Evolutionary conservation across 2,329 filamentous ascomycete species (phyloP), one percentile per base, ranked within the genome.

Genomic region (Xylaria sp.): DNA sequence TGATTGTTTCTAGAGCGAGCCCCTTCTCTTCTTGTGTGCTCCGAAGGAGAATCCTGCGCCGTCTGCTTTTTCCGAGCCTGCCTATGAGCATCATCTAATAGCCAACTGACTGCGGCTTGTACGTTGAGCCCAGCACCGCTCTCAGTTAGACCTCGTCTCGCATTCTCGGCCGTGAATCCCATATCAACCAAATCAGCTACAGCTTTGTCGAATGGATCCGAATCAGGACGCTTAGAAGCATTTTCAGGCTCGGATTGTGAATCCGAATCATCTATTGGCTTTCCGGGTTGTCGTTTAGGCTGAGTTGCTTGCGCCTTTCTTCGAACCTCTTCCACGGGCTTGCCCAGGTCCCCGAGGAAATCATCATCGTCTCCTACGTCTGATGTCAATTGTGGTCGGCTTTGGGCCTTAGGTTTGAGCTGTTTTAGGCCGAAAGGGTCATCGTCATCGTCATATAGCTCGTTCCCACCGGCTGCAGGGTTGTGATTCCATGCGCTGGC

Each of bases 111-210:
- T 1, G 94, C 94, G 49, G 87, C 89, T 74, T 97, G 92, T 9
- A 97, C 87, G 72, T 97, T 90, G 1, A 88, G 78, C 2, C 92
- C 91, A 3, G 88, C 88, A 3, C 92, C 90, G 31, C 91, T 97
- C 70, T 92, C 90, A 10, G 87, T 87, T 40, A 99, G 78, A 4
- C 93, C 95, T 64, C 89, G 83, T 55, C 85, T 85, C n/a, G 95
- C 90, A 71, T 93, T 92, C 60, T 96, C 91, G 0, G 88, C 84
- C 0, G 92, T 87, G 70, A 99, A 99, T 0, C 95, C 95, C 86
- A 98, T 98, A 68, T 97, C 94, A 3, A 97, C 87, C 25, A 99
- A 80, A 74, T 98, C 92, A 9, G 91, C 92, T 25, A 98, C 86
- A 9, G 93, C 91, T 67, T 85, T 87, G 71, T 97, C 92, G 60